Percentiles rank a stretch among this genome's conserved stretches.
These are phyloP conservation scores for Platanthera zijinensis DNA, from an alignment of 106 monocot species.

Conservation along the genomic window DNA sequence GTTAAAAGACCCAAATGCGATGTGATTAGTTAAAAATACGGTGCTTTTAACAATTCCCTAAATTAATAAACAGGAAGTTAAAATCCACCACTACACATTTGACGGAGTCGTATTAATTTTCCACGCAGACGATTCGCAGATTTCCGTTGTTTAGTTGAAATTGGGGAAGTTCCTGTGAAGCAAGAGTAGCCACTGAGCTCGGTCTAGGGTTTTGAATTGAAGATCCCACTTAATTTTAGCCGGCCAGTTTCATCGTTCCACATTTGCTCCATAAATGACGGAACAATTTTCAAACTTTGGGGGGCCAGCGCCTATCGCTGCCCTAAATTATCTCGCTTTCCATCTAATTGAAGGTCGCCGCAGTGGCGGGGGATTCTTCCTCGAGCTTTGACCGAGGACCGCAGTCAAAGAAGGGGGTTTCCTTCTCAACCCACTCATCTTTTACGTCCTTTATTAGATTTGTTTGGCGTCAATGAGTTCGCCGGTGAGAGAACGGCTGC, in stretches of 20 bases:
- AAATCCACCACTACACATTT: no score
- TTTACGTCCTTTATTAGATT: background rate
- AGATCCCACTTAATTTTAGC: background rate
- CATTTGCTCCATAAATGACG: background rate
- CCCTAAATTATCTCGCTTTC: background rate
- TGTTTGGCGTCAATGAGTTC: background rate
- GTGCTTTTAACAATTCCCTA: no score
- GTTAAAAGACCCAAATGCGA: no score
- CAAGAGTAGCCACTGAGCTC: no score
- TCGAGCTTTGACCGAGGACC: background rate
- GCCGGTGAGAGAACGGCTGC: background rate
- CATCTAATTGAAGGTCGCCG: background rate
- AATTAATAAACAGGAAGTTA: no score
- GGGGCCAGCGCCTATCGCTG: background rate
- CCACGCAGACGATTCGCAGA: no score
- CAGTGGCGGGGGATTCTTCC: background rate
- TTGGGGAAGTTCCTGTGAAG: no score
- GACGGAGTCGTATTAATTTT: no score
- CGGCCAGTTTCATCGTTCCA: background rate
- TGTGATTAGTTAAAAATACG: no score
- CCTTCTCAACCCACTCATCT: background rate
- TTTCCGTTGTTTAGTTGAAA: no score
- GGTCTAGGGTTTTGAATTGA: no score
- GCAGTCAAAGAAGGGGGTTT: slow-evolving; percentile 10
- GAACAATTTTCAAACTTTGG: background rate